Evolutionary conservation across 2,329 filamentous ascomycete species (phyloP).

Genomic region (Cladosporium cucumerinum): DNA sequence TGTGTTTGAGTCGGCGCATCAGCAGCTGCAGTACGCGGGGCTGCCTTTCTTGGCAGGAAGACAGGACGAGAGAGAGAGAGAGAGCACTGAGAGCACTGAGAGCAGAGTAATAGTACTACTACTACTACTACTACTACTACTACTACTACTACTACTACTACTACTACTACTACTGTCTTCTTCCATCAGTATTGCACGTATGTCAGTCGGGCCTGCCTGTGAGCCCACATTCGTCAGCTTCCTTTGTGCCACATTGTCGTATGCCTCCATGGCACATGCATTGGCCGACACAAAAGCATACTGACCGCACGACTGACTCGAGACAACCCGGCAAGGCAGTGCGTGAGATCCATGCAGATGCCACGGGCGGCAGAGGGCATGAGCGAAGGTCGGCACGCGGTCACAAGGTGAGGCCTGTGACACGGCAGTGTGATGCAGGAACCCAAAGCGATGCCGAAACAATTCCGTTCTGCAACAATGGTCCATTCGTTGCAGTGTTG

Average conservation of each 20-base stretch:
- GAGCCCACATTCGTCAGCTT: neutral
- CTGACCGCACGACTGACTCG: neutral
- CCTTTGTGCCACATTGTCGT: neutral
- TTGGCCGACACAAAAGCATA: neutral
- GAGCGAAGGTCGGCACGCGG: neutral
- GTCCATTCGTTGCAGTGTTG: neutral
- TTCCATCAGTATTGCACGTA: neutral
- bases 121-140: no score
- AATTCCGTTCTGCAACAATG: neutral
- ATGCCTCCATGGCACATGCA: neutral
- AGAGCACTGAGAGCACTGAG: neutral
- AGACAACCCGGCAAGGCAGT: neutral
- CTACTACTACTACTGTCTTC: neutral
- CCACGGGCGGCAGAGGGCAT: constrained; percentile 4
- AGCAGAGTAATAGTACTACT: no score
- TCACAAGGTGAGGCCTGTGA: constrained; percentile 11
- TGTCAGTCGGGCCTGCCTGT: neutral
- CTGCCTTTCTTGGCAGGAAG: neutral
- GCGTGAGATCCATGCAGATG: constrained; percentile 14
- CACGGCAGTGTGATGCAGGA: constrained; percentile 9
- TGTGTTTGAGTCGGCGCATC: neutral
- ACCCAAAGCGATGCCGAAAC: neutral
- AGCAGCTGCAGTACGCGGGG: neutral
- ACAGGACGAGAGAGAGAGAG: neutral
- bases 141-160: no score